Base-by-base conservation (phyloP, 2,329 filamentous ascomycete genomes). In the Claviceps sp. region DNA sequence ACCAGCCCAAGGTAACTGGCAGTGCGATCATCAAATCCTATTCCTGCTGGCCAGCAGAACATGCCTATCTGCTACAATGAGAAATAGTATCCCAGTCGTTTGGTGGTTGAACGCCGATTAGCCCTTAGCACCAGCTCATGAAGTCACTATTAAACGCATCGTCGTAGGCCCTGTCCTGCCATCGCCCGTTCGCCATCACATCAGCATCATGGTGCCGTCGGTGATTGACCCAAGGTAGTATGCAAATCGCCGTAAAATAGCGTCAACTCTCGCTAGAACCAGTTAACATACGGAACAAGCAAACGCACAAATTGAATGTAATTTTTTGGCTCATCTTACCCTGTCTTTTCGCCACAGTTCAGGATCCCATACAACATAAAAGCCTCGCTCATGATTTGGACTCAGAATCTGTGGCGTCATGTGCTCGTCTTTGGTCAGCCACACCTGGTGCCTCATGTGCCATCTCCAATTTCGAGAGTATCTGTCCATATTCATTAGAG, bases 341-440 rank as follows among this genome's bases (percentile, higher is more conserved):
- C 80, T 71, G 57, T 83, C 78, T 63, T 80, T 80, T 47, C 74
- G 73, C 80, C 80, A 84, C 50, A 69, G 71, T n/a, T 67, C 68
- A 8, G 77, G 76, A 58, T 83, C 79, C 76, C 81, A 85, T 52
- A 84, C 74, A 53, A 83, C 75, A 61, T 84, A 85, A 64, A 77
- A 83, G 1, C 81, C 81, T 53, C 80, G 76, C 64, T 85, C 81
- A 48, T 79, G 76, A 50, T 70, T 76, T 13, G 73, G 72, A 50
- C 77, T 77, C 45, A 84, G 63, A 16, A 75, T 71, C 53, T 80
- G 78, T 34, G 80, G 80, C 45, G 77, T 74, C 78, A 83, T 79
- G 57, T 79, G 69, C 52, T 83, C 79, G 59, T 84, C 81, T 64
- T 84, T 84, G 5, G 81, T 84, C 48, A 85, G 66, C 81, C 81